A percentile compares a stretch with the other conserved stretches of the same genome.
Evolutionary conservation across 495 filamentous ascomycete species (phyloP).

Genomic region (Glutinoglossum americanum): DNA sequence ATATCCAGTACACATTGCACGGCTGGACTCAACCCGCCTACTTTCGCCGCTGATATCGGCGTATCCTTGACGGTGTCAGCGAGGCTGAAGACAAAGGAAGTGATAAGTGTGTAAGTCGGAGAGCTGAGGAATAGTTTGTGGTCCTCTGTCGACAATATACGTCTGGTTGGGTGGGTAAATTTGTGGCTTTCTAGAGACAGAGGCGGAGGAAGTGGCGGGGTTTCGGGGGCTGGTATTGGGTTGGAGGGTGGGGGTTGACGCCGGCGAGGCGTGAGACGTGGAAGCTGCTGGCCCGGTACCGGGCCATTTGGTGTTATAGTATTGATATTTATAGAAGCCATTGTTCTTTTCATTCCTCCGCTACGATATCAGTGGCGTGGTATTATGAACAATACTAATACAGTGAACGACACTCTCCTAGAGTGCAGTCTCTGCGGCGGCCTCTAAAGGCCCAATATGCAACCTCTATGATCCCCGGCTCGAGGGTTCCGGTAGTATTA

Average conservation of each 20-base stretch:
- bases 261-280: slow-evolving; percentile 44
- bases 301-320: neutral
- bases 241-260: slow-evolving; percentile 30
- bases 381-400: neutral
- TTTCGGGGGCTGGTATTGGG: slow-evolving; percentile 44
- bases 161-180: too few species aligned
- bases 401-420: neutral
- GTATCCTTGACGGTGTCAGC: slow-evolving; percentile 61
- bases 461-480: too few species aligned
- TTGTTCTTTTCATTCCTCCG: neutral
- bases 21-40: slow-evolving; percentile 10
- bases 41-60: slow-evolving; percentile 38
- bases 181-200: too few species aligned
- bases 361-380: neutral
- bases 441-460: neutral
- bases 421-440: slow-evolving; percentile 7
- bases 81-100: slow-evolving; percentile 68
- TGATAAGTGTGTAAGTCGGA: slow-evolving; percentile 51
- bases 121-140: slow-evolving; percentile 66
- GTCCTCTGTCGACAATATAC: slow-evolving; percentile 58
- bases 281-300: slow-evolving; percentile 22
- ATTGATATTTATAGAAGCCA: neutral
- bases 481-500: too few species aligned
- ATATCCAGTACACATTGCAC: slow-evolving; percentile 46
- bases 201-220: slow-evolving; percentile 47